phyloP scores from a whole-genome alignment of 2,329 filamentous ascomycete species.

The Arthrobotrys sphaeroides region DNA sequence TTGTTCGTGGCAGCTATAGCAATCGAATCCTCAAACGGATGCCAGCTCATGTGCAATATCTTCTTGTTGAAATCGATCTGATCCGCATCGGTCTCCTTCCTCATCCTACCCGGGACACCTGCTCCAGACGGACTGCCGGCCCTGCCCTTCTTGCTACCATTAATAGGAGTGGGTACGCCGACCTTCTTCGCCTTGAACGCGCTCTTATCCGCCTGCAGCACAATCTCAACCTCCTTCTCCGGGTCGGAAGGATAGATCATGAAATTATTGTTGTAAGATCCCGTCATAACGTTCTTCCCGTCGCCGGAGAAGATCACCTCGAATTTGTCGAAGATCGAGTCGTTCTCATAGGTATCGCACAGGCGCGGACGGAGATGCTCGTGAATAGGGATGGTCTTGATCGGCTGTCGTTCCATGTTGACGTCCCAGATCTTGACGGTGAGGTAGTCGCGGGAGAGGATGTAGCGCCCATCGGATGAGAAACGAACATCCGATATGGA shows the following conservation, averaged over 20 bases:
- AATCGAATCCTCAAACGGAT: slow-evolving; percentile 99
- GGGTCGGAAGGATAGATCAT: slow-evolving; percentile 99
- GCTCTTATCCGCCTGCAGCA: slow-evolving; percentile 96
- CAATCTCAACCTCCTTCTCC: slow-evolving; percentile 95
- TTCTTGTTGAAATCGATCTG: slow-evolving; percentile 99
- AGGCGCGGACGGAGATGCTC: slow-evolving; percentile 92
- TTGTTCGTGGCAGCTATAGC: slow-evolving; percentile 99
- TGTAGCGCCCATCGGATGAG: slow-evolving; percentile 94
- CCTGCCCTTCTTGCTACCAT: slow-evolving; percentile 89
- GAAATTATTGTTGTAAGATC: slow-evolving; percentile 99
- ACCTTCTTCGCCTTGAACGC: slow-evolving; percentile 99
- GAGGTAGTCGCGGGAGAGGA: slow-evolving; percentile 95
- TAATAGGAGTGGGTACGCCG: slow-evolving; percentile 96
- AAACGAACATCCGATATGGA: slow-evolving; percentile 99
- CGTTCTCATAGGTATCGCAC: slow-evolving; percentile 98
- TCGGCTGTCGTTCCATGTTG: slow-evolving; percentile 95
- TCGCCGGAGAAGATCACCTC: slow-evolving; percentile 99
- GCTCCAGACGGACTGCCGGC: slow-evolving; percentile 83
- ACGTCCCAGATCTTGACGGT: slow-evolving; percentile 99
- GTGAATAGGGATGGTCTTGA: slow-evolving; percentile 99
- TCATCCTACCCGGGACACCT: slow-evolving; percentile 90
- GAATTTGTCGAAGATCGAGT: slow-evolving; percentile 99
- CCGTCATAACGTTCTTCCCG: slow-evolving; percentile 99
- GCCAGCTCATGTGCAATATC: slow-evolving; percentile 99
- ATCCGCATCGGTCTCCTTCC: slow-evolving; percentile 98